phyloP scores from a whole-genome alignment of 192 early-diverging fungal genomes.

The Coemansia sp. region DNA sequence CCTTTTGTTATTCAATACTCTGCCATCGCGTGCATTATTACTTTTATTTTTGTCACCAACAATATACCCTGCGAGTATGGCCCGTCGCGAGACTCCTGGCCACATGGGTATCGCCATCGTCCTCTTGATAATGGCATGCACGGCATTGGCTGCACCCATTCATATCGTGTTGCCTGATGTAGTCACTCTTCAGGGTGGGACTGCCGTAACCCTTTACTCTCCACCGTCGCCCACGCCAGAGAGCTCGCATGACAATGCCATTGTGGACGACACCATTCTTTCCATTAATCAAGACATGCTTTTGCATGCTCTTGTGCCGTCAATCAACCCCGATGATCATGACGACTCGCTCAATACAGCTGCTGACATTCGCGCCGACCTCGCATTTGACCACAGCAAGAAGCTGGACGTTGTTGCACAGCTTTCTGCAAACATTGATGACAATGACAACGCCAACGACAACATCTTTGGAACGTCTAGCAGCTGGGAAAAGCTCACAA shows the following conservation, averaged over 20 bases:
- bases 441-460: conserved; percentile 6
- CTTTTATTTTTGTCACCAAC: neutral
- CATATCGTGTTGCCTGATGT: conserved; percentile 39
- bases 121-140: conserved; percentile 9
- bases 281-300: conserved; percentile 41
- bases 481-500: neutral
- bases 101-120: neutral
- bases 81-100: neutral
- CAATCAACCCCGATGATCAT: neutral
- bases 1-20: too few relatives aligned
- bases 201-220: conserved; percentile 29
- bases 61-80: neutral
- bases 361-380: neutral
- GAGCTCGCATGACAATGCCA: neutral
- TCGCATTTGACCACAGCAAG: conserved; percentile 17
- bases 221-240: conserved; percentile 4
- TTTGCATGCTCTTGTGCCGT: conserved; percentile 14
- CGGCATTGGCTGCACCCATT: conserved; percentile 17
- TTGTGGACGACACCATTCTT: conserved; percentile 12
- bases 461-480: conserved; percentile 2
- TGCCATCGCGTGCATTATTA: neutral
- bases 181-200: conserved; percentile 27
- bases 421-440: neutral
- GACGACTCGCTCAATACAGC: neutral
- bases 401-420: conserved; percentile 12